phyloP scores from a whole-genome alignment of 345 rosid species.

The Salix caprea region DNA sequence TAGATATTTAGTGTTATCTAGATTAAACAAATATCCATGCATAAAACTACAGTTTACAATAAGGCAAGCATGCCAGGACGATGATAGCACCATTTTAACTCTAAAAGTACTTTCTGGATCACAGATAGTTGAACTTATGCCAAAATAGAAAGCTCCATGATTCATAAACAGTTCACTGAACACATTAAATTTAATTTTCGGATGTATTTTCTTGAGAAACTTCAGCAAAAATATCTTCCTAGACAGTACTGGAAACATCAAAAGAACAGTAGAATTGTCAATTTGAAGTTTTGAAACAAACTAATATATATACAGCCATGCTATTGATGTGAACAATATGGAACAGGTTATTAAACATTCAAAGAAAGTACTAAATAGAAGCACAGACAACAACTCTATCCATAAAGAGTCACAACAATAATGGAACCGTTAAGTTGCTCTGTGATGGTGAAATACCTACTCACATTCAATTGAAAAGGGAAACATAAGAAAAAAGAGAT shows the following conservation, averaged over 20 bases:
- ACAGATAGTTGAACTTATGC: neutral
- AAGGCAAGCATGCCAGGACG: conserved; percentile 1
- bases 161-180: no score
- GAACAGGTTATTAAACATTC: neutral
- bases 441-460: no score
- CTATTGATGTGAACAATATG: neutral
- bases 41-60: neutral
- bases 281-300: no score
- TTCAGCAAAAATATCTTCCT: neutral
- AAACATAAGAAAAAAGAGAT: no score
- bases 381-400: neutral
- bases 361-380: neutral
- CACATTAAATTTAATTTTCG: neutral
- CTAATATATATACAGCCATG: neutral
- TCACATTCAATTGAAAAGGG: no score
- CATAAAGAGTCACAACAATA: neutral
- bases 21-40: neutral
- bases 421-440: neutral
- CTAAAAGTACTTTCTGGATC: neutral
- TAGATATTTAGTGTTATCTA: neutral
- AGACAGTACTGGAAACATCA: neutral
- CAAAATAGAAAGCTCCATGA: neutral
- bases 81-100: neutral
- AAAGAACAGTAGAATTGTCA: neutral
- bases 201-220: neutral